Conservation (phyloP, 2,329 filamentous ascomycete genomes). For the Colletotrichum sp. region DNA sequence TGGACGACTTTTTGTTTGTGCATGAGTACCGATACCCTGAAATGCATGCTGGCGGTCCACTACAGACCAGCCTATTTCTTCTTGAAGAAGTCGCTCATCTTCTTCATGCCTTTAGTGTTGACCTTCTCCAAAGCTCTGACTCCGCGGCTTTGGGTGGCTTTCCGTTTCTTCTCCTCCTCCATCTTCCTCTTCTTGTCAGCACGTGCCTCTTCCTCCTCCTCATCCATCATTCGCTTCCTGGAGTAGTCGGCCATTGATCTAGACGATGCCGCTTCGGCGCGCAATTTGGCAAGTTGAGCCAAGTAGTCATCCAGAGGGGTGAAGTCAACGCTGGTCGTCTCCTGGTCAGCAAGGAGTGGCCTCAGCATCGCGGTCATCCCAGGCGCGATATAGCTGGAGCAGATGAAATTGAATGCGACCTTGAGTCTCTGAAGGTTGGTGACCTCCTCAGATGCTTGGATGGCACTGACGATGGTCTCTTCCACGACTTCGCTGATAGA, state of each 20-base stretch:
- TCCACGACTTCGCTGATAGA: conserved; percentile 39
- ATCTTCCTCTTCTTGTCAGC: conserved; percentile 84
- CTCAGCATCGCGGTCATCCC: conserved; percentile 48
- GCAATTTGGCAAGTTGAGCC: conserved; percentile 67
- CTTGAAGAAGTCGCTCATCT: conserved; percentile 92
- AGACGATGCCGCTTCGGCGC: conserved; percentile 73
- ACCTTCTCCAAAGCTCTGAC: conserved; percentile 88
- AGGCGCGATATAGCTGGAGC: conserved; percentile 62
- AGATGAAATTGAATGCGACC: conserved; percentile 69
- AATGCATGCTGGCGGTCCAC: conserved; percentile 1
- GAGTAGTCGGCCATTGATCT: conserved; percentile 74
- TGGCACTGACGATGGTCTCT: conserved; percentile 43
- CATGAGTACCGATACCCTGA: conserved; percentile 19
- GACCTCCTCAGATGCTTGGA: conserved; percentile 54
- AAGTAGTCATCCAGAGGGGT: conserved; percentile 74
- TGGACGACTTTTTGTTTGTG: conserved; percentile 9
- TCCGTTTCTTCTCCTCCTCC: conserved; percentile 89
- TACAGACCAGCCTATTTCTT: conserved; percentile 55
- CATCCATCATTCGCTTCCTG: conserved; percentile 70
- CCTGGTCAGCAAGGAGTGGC: conserved; percentile 40
- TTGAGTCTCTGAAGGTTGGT: conserved; percentile 67
- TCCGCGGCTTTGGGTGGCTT: conserved; percentile 74
- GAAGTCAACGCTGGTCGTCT: conserved; percentile 62
- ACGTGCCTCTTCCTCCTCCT: conserved; percentile 68
- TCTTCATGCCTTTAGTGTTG: conserved; percentile 93